Evolutionary conservation across 768 basidiomycete genomes (phyloP), one percentile per base, ranked within the genome.

Genomic region (Auricularia heimuer): DNA sequence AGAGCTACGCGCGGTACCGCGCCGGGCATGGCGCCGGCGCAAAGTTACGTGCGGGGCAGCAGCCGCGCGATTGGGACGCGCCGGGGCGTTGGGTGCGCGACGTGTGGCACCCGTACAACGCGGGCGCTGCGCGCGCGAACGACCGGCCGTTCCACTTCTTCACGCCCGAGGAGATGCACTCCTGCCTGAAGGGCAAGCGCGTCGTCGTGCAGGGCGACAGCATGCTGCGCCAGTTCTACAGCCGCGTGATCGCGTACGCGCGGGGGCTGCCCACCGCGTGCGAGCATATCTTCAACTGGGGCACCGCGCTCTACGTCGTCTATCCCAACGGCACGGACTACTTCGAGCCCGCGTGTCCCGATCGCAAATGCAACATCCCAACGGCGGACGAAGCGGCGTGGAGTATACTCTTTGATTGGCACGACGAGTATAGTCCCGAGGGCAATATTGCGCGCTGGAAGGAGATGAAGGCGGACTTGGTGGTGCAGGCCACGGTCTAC

Each of bases 151-250:
- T 60, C 12, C 56, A 60, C 29, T 60, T 29, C 56, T 60, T 60
- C 56, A 60, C 56, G 24, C 56, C 56, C 11, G 56, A 29, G 24
- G 29, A 60, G 34, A 60, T 60, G 56, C 56, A 60, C 56, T 4
- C 24, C 16, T 60, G 56, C 56, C 34, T 60, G 56, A 21, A 29
- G 11, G 56, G 56, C 11, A 29, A 33, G 29, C 56, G 56, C 14
- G 24, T 60, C 56, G 56, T 60, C 33, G 56, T 60, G 56, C 56
- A 60, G 24, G 56, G 56, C 24, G 56, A 60, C 56, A 60, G 56
- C 34, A 60, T 60, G 29, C 56, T 60, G 56, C 56, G 56, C 29
- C 56, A 60, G 56, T 33, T 60, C 56, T 60, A 29, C 56, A 35
- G 56, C 56, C 24, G 56, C 29, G 29, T 60, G 2, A 60, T 60